Conservation (phyloP, 768 basidiomycete genomes). For the Lactarius hatsudake region DNA sequence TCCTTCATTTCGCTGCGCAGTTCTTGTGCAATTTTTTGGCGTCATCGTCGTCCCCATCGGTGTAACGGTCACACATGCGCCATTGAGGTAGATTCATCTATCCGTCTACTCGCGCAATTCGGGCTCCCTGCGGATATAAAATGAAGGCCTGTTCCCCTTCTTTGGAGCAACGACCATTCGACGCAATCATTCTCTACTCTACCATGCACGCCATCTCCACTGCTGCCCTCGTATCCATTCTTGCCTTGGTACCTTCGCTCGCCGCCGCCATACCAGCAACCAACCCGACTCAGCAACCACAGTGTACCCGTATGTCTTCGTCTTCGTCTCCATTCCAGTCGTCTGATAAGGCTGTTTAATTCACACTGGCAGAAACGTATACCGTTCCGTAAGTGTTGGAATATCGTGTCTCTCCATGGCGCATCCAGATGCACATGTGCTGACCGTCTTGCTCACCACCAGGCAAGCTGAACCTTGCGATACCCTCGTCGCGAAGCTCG, state of each 20-base stretch:
- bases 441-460: neutral
- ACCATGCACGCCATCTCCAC: constrained; percentile 8
- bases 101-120: too few relatives aligned
- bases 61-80: too few relatives aligned
- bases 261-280: neutral
- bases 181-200: neutral
- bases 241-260: constrained; percentile 2
- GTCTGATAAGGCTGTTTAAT: neutral
- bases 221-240: constrained; percentile 1
- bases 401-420: neutral
- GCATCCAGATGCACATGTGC: neutral
- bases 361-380: neutral
- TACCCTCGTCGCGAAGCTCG: neutral
- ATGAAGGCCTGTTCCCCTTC: neutral
- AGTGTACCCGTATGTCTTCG: too few relatives aligned
- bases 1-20: too few relatives aligned
- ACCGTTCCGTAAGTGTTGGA: neutral
- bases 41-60: too few relatives aligned
- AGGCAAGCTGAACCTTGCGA: constrained; percentile 6
- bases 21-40: too few relatives aligned
- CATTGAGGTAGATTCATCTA: too few relatives aligned
- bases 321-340: neutral
- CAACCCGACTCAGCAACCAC: neutral
- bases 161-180: neutral
- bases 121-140: neutral